Evolutionary conservation across 2,329 filamentous ascomycete species (phyloP).

Genomic region (Colletotrichum abscissum): DNA sequence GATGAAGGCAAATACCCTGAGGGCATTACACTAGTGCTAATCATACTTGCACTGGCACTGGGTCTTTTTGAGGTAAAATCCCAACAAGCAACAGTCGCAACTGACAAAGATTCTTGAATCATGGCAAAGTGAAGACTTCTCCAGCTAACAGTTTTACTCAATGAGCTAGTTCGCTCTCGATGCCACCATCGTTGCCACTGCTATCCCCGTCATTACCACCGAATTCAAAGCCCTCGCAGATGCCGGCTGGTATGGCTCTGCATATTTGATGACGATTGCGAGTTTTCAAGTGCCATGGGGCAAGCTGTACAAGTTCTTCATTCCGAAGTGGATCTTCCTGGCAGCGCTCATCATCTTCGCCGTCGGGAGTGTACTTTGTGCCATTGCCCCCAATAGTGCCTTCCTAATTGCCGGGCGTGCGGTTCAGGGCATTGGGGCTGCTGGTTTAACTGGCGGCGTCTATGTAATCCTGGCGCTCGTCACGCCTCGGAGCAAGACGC

Average conservation of each 20-base stretch:
- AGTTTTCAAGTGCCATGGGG: slow-evolving; percentile 61
- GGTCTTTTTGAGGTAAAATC: neutral
- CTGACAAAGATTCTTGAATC: no score
- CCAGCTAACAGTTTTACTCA: no score
- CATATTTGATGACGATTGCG: neutral
- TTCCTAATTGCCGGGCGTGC: slow-evolving; percentile 54
- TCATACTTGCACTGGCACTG: neutral
- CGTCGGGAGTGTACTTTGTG: slow-evolving; percentile 56
- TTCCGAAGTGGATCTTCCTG: slow-evolving; percentile 53
- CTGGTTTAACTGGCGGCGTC: slow-evolving; percentile 52
- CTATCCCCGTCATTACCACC: slow-evolving; percentile 32
- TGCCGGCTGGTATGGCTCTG: slow-evolving; percentile 21
- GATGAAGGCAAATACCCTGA: neutral
- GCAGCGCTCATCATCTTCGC: slow-evolving; percentile 52
- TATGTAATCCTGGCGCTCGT: slow-evolving; percentile 70
- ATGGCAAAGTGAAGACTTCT: neutral
- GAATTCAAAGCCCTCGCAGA: slow-evolving; percentile 29
- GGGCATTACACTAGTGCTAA: neutral
- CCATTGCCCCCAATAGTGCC: slow-evolving; percentile 50
- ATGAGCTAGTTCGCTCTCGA: neutral
- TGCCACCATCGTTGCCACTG: slow-evolving; percentile 41
- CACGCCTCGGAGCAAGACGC: slow-evolving; percentile 61
- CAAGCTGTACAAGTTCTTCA: slow-evolving; percentile 65
- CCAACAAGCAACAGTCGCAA: no score
- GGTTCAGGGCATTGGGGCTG: slow-evolving; percentile 47